A percentile compares a stretch with the other conserved stretches of the same genome.
These are phyloP conservation scores for Geosmithia putterillii DNA, from an alignment of 2,329 filamentous ascomycete species.

Conservation along the genomic window DNA sequence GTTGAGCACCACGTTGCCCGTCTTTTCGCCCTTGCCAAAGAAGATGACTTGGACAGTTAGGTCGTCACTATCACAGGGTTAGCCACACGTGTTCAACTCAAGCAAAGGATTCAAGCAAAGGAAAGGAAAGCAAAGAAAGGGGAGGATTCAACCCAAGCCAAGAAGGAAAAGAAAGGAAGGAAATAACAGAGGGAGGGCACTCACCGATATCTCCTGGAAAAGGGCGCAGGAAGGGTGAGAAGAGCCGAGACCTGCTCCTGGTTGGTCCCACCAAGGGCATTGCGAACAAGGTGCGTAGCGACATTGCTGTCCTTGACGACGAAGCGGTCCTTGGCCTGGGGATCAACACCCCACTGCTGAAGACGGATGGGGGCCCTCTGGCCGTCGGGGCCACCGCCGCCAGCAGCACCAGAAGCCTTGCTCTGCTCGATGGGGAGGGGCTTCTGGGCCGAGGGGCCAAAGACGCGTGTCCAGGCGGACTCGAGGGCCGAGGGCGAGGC, in stretches of 20 bases:
- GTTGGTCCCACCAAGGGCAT: conserved; percentile 87
- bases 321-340: conserved; percentile 67
- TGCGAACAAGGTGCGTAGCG: conserved; percentile 88
- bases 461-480: conserved; percentile 53
- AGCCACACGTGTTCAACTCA: no score
- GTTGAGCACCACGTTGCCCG: conserved; percentile 72
- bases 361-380: conserved; percentile 82
- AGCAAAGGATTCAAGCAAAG: no score
- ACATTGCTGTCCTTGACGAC: conserved; percentile 92
- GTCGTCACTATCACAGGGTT: conserved; percentile 51
- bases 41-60: conserved; percentile 97
- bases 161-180: no score
- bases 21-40: conserved; percentile 73
- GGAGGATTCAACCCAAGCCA: no score
- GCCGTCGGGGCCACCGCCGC: conserved; percentile 40
- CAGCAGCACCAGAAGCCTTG: conserved; percentile 4
- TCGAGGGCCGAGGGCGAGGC: conserved; percentile 51
- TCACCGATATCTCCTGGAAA: conserved; percentile 79
- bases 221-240: conserved; percentile 82
- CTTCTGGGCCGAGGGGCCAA: conserved; percentile 34
- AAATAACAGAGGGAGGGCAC: no score
- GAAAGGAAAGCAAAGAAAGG: no score
- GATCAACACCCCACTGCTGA: conserved; percentile 78
- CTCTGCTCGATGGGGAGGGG: conserved; percentile 62
- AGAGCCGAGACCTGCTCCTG: conserved; percentile 88